A percentile compares a stretch with the other conserved stretches of the same genome.
phyloP scores from a whole-genome alignment of 163 green algal species.

The Chlorella variabilis region DNA sequence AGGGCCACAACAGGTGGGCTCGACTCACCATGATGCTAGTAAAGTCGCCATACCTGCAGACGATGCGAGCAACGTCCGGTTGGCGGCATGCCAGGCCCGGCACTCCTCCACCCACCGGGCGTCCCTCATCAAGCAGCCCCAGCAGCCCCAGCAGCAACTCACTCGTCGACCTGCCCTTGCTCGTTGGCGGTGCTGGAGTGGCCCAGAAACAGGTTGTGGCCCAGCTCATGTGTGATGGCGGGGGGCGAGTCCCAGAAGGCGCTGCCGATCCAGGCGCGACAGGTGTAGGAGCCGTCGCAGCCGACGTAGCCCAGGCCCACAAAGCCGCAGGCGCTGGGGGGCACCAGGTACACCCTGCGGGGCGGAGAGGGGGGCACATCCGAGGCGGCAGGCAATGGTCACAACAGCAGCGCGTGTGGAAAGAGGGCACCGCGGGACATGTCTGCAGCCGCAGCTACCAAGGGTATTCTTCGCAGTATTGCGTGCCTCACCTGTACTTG shows the following conservation, averaged over 20 bases:
- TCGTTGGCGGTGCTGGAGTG: background rate
- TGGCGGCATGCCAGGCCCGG: too few species aligned
- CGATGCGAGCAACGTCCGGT: too few species aligned
- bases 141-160: background rate
- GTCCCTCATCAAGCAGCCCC: too few species aligned
- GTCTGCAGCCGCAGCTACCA: too few species aligned
- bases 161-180: background rate
- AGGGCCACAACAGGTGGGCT: too few species aligned
- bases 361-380: too few species aligned
- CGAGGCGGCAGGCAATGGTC: too few species aligned
- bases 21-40: constrained; percentile 6
- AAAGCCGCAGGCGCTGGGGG: background rate
- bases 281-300: background rate
- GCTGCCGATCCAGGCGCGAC: background rate
- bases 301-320: constrained; percentile 2
- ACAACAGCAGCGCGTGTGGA: too few species aligned
- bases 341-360: constrained; percentile 1
- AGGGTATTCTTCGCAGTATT: too few species aligned
- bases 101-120: too few species aligned
- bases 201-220: constrained; percentile 15
- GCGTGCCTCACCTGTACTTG: background rate
- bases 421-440: too few species aligned
- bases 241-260: constrained; percentile 2
- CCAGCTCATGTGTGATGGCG: constrained; percentile 11
- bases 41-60: constrained; percentile 12